Evolutionary conservation across 495 filamentous ascomycete species (phyloP).

Genomic region (Neurospora sublineolata): DNA sequence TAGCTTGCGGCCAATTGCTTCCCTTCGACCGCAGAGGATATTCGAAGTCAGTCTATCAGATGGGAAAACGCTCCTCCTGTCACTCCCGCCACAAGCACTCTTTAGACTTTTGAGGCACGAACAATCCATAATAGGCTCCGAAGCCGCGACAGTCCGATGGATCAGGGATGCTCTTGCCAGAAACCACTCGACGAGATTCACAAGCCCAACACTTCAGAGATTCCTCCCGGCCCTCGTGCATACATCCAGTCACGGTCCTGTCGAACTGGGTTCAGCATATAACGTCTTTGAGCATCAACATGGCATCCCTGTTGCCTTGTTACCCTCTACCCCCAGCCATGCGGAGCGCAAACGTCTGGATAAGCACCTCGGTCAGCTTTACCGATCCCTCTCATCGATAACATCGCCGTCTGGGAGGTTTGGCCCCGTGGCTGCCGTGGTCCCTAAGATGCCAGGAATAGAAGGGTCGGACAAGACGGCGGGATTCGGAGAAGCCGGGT

Average conservation of each 20-base stretch:
- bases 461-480: background rate
- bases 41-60: conserved; percentile 26
- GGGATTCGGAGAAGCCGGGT: background rate
- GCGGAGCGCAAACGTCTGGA: conserved; percentile 14
- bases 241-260: conserved; percentile 8
- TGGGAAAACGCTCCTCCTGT: conserved; percentile 22
- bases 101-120: conserved; percentile 32
- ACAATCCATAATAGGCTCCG: conserved; percentile 21
- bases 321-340: conserved; percentile 8
- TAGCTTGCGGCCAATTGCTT: conserved; percentile 15
- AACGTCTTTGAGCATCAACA: conserved; percentile 18
- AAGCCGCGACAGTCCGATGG: conserved; percentile 24
- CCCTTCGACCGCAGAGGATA: conserved; percentile 21
- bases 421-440: conserved; percentile 24
- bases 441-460: conserved; percentile 2
- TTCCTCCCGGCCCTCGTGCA: conserved; percentile 27
- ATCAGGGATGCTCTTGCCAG: conserved; percentile 6
- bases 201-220: background rate
- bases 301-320: conserved; percentile 19
- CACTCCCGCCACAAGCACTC: conserved; percentile 21
- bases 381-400: conserved; percentile 21
- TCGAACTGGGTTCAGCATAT: conserved; percentile 17
- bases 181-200: background rate
- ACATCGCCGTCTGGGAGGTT: conserved; percentile 29
- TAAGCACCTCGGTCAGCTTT: conserved; percentile 23